Base-by-base conservation (phyloP, 176 grass and related monocot species). In the Cenchrus purpureus region DNA sequence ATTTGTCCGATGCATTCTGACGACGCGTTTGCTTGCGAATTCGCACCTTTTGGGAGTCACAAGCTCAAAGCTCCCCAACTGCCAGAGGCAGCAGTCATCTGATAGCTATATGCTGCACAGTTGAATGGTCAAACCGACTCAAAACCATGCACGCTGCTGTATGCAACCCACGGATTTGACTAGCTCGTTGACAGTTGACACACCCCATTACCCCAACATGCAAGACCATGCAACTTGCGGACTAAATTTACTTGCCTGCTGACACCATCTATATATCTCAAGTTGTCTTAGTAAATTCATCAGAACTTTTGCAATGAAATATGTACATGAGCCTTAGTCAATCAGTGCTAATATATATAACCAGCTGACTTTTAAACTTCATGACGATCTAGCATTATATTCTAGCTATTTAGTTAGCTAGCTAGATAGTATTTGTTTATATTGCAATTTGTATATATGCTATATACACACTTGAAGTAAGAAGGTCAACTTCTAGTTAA, bases 131-230 rank as follows among this genome's bases (percentile, higher is more conserved):
- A 81, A 85, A 83, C 4, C 37, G 37, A 40, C 71, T 15, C 71
- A 53, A 74, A 74, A 74, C 14, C 25, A 54, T 32, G 71, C 71
- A 71, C 45, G 31, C 14, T 37, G 32, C 20, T 75, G 57, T 52
- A 25, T 46, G 57, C 65, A 50, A 76, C 77, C 43, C 80, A 78
- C 57, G 74, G 82, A 62, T 85, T 89, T 80, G 77, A 80, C 63
- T 34, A 2, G 62, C 76, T 28, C 13, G 44, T 81, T 81, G 70
- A 81, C 60, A 29, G 75, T 80, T 80, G 60, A 84, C 49, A 84
- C 49, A 44, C 68, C 52, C 25, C 25, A 25, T 25, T 25, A 25
- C 25, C 25, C 52, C 69, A 89, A 37, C 70, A 55, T 46, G 62
- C 10, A 69, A 6, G 42, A 58, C 19, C 43, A 28, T 31, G 16